phyloP scores from a whole-genome alignment of 805 yeast species.

The Nakazawaea laoshanensis region DNA sequence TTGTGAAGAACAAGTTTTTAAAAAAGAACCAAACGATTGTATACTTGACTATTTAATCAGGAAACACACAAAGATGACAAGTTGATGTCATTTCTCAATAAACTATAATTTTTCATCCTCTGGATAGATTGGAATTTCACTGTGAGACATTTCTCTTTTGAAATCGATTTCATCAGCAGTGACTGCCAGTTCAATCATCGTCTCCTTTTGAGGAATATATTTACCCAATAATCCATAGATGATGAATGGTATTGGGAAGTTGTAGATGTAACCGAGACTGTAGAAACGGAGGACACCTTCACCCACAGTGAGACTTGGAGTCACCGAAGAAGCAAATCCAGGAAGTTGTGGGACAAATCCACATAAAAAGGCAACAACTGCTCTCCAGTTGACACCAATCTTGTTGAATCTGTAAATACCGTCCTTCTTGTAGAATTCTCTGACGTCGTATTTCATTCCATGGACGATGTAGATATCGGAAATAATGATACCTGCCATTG shows the following conservation, averaged over 20 bases:
- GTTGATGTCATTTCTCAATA: conserved; percentile 1
- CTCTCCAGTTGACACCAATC: conserved; percentile 77
- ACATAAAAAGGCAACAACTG: conserved; percentile 66
- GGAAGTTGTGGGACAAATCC: conserved; percentile 80
- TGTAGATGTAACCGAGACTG: conserved; percentile 22
- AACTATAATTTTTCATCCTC: neutral
- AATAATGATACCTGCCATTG: conserved; percentile 71
- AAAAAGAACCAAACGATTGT: too few relatives aligned
- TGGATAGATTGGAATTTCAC: conserved; percentile 1
- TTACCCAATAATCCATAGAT: conserved; percentile 17
- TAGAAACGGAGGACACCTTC: conserved; percentile 18
- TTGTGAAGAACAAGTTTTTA: too few relatives aligned
- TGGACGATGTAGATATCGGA: conserved; percentile 59
- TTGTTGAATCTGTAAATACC: conserved; percentile 50
- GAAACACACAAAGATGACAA: neutral
- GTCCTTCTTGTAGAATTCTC: conserved; percentile 44
- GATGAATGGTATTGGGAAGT: conserved; percentile 19
- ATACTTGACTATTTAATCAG: too few relatives aligned
- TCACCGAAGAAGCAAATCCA: conserved; percentile 51
- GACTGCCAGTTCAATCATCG: conserved; percentile 5
- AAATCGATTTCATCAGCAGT: conserved; percentile 5
- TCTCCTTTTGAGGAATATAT: conserved; percentile 16
- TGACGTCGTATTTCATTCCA: conserved; percentile 62
- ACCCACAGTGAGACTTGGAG: conserved; percentile 16
- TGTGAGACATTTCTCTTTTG: conserved; percentile 2